Evolutionary conservation across 768 basidiomycete species (phyloP), one percentile per base, ranked within the genome.

Genomic region (Tricholoma matsutake): DNA sequence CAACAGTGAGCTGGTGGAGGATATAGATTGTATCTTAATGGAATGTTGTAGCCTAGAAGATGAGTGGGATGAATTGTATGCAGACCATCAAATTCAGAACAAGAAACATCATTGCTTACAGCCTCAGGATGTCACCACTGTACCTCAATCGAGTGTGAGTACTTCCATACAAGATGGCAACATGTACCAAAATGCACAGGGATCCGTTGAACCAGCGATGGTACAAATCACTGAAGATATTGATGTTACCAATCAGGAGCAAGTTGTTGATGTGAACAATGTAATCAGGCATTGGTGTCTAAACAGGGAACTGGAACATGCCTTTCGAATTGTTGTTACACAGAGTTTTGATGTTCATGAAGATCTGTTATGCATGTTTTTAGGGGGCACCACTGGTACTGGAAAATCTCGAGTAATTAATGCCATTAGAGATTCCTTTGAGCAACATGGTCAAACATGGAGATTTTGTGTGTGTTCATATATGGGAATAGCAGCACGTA

Each of bases 311-410:
- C 43, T 22, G 20, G 18, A 45, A 45, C 20, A 10, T 20, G 43
- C 34, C 5, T 31, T 31, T n/a, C 16, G 7, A 31, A 45, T 45
- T 22, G 9, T 45, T 45, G 11, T 22, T 9, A 22, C 18, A 20
- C 43, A 22, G 8, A 22, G 18, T 22, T 5, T 9, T 7, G 43
- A 45, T 10, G 3, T 20, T 4, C 20, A 45, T 45, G 43, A 7
- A 20, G 43, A 20, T 20, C 43, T 20, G 3, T 22, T 45, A 22
- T 10, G 20, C 9, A 45, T 45, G 43, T 45, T 45, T 22, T 22
- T 45, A 20, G 43, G 20, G 7, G 22, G 31, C 1, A 57, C 78
- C 1, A 78, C 75, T 5, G 79, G 80, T 1, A 81, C 79, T 0
- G 79, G 81, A 1, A 82, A 81, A 66, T 45, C 43, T 4, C 43